A percentile compares a stretch with the other conserved stretches of the same genome.
Evolutionary conservation across 108 stramenopile species (phyloP).

Genomic region (Hondaea fermentalgiana): DNA sequence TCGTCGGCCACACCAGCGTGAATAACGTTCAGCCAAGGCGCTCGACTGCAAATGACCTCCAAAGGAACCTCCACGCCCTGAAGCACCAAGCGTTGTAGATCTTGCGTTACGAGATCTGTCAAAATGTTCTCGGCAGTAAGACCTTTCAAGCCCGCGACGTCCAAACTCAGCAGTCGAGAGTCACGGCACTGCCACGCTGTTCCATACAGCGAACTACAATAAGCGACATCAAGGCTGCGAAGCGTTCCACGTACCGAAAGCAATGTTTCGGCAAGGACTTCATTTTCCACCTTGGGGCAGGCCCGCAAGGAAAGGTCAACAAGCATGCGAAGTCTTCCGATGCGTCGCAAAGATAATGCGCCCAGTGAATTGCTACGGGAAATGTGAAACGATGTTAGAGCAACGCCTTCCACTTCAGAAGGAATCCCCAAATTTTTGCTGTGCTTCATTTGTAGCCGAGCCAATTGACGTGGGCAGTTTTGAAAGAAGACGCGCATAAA

Average conservation of each 20-base stretch:
- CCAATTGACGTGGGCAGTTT: no score
- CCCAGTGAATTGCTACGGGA: neutral
- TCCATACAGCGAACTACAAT: neutral
- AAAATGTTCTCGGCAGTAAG: neutral
- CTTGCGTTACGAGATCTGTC: no score
- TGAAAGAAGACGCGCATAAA: no score
- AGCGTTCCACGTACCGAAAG: neutral
- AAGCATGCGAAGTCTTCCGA: neutral
- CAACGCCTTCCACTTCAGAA: no score
- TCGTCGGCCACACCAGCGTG: no score
- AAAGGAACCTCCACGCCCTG: no score
- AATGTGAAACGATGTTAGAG: neutral
- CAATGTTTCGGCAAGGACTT: neutral
- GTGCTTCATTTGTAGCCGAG: no score
- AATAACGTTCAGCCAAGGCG: no score
- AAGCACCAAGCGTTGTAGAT: no score
- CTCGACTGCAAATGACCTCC: no score
- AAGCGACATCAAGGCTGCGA: neutral
- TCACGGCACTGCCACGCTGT: neutral
- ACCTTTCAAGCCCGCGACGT: neutral
- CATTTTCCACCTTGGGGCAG: neutral
- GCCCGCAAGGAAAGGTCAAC: neutral
- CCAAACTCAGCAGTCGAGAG: neutral
- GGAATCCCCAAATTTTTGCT: no score
- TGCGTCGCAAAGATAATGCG: neutral